Evolutionary conservation across 495 filamentous ascomycete genomes (phyloP), one percentile per base, ranked within the genome.

Genomic region (Aspergillus funiculosus): DNA sequence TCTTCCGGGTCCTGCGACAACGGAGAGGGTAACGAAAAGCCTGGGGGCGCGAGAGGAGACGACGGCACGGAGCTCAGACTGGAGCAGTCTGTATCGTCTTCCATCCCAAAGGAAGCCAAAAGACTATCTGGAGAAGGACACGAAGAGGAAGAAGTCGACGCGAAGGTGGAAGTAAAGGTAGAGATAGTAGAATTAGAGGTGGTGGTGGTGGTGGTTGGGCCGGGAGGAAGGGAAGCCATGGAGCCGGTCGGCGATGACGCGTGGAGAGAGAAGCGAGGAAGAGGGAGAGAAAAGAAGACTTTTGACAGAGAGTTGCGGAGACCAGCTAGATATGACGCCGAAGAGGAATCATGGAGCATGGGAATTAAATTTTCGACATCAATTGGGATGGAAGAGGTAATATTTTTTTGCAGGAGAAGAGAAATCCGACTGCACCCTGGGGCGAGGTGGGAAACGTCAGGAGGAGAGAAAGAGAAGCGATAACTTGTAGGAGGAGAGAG

Each of bases 1-100:
- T 66, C 60, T 40, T 72, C 69, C 46, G 63, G 48, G 37, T 77
- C 72, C 53, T 77, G 75, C 57, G 85, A n/a, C n/a, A n/a, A 69
- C 52, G 85, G 66, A 58, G 80, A 63, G 62, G 79, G 77, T 46
- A 73, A 70, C 48, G 74, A 72, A 59, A 73, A 63, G 53, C 71
- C 64, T 15, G 75, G 68, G 19, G 81, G 77, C 8, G 79, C 71
- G 13, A 75, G 73, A 3, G 83, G 78, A 8, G 84, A 83, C 20
- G 67, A 64, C 5, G 72, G 66, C 39, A 63, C 53, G 26, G 77
- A 77, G 62, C 77, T 82, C 43, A 82, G 59, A 19, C 76, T 76
- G 25, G 81, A 83, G 49, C 61, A 36, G 55, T 76, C 73, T 26
- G 72, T 74, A 48, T 68, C 65, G 49, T 58, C 55, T 31, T 67